Evolutionary conservation across 1,284 basidiomycete species (phyloP).

Genomic region (Sutorius eximius): DNA sequence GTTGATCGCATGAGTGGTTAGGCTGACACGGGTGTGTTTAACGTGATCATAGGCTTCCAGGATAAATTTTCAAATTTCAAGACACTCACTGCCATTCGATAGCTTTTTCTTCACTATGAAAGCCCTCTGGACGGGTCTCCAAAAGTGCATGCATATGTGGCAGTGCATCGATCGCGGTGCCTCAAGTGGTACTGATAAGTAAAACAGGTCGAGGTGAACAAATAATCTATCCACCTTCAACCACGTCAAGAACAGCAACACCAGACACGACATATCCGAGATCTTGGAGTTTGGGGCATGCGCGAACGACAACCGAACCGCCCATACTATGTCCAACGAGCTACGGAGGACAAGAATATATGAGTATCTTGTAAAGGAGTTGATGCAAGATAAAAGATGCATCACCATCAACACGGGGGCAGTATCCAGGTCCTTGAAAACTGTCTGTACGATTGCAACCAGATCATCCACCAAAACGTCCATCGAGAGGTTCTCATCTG

Average conservation of each 20-base stretch:
- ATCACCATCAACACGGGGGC: constrained; percentile 75
- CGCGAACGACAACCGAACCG: constrained; percentile 80
- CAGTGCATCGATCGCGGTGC: constrained; percentile 91
- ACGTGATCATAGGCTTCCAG: too few species aligned
- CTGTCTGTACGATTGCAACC: constrained; percentile 58
- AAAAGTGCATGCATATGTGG: constrained; percentile 89
- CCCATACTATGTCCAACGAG: constrained; percentile 91
- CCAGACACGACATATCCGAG: constrained; percentile 75
- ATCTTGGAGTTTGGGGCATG: constrained; percentile 65
- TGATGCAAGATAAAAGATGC: background rate
- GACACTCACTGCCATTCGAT: constrained; percentile 92
- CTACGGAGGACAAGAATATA: constrained; percentile 38
- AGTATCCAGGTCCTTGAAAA: constrained; percentile 64
- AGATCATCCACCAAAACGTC: constrained; percentile 73
- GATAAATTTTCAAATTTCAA: background rate
- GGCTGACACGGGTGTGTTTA: constrained; percentile 2
- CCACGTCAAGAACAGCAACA: constrained; percentile 90
- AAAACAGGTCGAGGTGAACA: background rate
- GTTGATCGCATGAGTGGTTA: constrained; percentile 61
- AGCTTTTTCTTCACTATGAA: constrained; percentile 79
- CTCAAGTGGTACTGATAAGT: constrained; percentile 39
- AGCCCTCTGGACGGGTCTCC: constrained; percentile 82
- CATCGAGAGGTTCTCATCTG: constrained; percentile 71
- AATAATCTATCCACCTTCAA: constrained; percentile 68
- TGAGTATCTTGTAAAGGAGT: background rate